Evolutionary conservation across 2,329 filamentous ascomycete species (phyloP).

Genomic region (Pyrenophora graminea): DNA sequence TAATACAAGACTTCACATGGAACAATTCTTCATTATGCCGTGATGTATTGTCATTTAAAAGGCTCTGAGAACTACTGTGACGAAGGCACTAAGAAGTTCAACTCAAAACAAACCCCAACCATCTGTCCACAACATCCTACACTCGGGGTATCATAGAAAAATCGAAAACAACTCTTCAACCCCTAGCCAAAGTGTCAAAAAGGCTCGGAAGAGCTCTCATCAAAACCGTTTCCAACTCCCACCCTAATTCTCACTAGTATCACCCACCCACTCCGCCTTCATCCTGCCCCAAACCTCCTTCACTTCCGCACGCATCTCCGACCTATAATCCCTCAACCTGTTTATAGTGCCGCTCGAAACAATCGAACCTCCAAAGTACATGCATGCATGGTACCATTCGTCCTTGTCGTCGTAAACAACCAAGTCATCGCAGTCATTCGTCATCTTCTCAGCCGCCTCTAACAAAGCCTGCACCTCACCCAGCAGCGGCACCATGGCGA

Average conservation of each 20-base stretch:
- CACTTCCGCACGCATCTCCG: neutral
- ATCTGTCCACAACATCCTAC: too few species aligned
- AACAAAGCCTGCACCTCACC: constrained; percentile 1
- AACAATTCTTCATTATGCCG: neutral
- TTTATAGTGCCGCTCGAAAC: neutral
- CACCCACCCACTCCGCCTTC: neutral
- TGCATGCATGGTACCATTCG: neutral
- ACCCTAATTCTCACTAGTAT: neutral
- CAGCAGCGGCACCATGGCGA: neutral
- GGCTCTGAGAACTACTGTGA: too few species aligned
- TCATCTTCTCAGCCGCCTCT: neutral
- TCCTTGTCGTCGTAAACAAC: neutral
- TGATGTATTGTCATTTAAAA: neutral
- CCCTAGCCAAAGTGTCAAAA: too few species aligned
- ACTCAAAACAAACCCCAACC: too few species aligned
- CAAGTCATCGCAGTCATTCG: neutral
- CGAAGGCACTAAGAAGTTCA: too few species aligned
- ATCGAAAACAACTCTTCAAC: too few species aligned
- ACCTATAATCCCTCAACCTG: neutral
- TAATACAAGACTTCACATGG: constrained; percentile 2
- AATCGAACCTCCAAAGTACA: neutral
- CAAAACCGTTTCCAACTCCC: neutral
- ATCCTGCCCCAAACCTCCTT: neutral
- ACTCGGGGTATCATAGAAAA: neutral
- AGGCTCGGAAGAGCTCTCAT: too few species aligned